Conservation (phyloP, 352 stramenopile genomes). For the Elongisporangium senticosum region DNA sequence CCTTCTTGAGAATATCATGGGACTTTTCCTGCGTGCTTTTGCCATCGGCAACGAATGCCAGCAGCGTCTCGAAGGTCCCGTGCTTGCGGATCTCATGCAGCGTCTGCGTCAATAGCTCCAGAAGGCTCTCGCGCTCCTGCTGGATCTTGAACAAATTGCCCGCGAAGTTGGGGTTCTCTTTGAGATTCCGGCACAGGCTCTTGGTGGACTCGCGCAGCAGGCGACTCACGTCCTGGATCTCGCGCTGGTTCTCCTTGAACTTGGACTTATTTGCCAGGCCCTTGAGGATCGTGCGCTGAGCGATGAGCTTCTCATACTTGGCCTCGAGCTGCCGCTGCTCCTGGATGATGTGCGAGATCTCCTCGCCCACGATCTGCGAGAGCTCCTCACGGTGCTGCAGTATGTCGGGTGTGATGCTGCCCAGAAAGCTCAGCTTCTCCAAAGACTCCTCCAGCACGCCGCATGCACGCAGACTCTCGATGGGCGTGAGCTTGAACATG, state of each 20-base stretch:
- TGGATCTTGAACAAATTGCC: slow-evolving; percentile 92
- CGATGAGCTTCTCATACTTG: slow-evolving; percentile 89
- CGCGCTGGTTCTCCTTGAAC: slow-evolving; percentile 90
- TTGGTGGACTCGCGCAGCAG: slow-evolving; percentile 89
- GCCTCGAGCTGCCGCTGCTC: slow-evolving; percentile 83
- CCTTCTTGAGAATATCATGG: slow-evolving; percentile 78
- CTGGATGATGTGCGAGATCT: slow-evolving; percentile 92
- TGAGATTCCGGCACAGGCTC: slow-evolving; percentile 89
- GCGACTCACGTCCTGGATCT: slow-evolving; percentile 90
- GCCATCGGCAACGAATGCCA: slow-evolving; percentile 71
- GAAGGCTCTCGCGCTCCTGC: slow-evolving; percentile 78
- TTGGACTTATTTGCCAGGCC: slow-evolving; percentile 90
- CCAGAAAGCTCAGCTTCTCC: slow-evolving; percentile 89
- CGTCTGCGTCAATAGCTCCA: slow-evolving; percentile 67
- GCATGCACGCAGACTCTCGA: slow-evolving; percentile 64
- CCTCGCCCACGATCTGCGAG: slow-evolving; percentile 88
- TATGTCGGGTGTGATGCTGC: slow-evolving; percentile 88
- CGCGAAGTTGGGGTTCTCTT: slow-evolving; percentile 91
- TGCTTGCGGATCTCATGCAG: slow-evolving; percentile 66
- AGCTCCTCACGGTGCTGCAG: slow-evolving; percentile 90
- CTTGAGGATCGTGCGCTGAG: slow-evolving; percentile 81
- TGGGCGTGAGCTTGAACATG: slow-evolving; percentile 58
- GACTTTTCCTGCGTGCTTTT: slow-evolving; percentile 73
- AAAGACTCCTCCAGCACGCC: slow-evolving; percentile 87
- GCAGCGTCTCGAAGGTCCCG: slow-evolving; percentile 68